Percentiles rank a stretch among this genome's conserved stretches.
Evolutionary conservation across 2,329 filamentous ascomycete species (phyloP).

Genomic region (Aaosphaeria pasadenensis): DNA sequence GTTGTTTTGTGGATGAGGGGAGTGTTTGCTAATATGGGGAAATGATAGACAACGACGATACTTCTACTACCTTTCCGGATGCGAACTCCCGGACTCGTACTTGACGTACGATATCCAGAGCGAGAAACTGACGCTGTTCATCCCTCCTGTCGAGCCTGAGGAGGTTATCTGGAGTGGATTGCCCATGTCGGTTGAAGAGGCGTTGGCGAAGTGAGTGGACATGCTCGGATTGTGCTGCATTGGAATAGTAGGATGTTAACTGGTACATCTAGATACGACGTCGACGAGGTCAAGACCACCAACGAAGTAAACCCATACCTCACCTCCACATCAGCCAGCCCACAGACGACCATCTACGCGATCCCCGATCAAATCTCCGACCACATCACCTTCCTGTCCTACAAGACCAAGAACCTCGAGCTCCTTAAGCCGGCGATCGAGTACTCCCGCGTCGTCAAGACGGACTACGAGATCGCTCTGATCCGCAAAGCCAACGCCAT

Average conservation of each 20-base stretch:
- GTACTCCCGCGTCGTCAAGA: constrained; percentile 76
- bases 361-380: constrained; percentile 77
- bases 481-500: constrained; percentile 79
- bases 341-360: constrained; percentile 61
- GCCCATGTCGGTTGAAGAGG: constrained; percentile 73
- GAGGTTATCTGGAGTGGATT: constrained; percentile 92
- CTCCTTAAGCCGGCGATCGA: constrained; percentile 67
- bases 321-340: constrained; percentile 50
- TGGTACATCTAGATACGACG: constrained; percentile 33
- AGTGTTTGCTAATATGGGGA: not conserved
- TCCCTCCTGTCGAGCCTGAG: constrained; percentile 84
- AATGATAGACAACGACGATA: constrained; percentile 69
- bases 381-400: constrained; percentile 67
- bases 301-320: constrained; percentile 75
- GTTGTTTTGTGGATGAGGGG: not conserved
- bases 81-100: constrained; percentile 73
- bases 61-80: constrained; percentile 95
- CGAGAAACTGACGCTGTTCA: constrained; percentile 77
- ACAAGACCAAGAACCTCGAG: constrained; percentile 60
- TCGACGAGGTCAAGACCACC: constrained; percentile 70
- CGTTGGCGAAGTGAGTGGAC: constrained; percentile 67
- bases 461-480: constrained; percentile 78
- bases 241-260: not conserved
- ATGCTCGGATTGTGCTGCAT: not conserved
- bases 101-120: constrained; percentile 76